Base-by-base conservation (phyloP, 2,329 filamentous ascomycete species). In the Hymenoscyphus repandus region DNA sequence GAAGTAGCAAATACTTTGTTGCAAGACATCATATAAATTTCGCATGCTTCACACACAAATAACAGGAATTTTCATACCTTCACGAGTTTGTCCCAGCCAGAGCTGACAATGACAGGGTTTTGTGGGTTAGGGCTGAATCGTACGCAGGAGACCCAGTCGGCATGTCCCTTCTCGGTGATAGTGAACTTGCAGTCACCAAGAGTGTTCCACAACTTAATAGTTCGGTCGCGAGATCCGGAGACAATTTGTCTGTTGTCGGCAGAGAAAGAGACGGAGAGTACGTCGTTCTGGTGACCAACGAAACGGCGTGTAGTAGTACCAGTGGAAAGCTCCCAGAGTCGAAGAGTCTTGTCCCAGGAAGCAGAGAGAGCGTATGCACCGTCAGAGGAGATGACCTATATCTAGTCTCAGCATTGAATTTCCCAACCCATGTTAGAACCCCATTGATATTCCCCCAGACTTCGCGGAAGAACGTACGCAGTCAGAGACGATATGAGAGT, bases 1-100 rank as follows among this genome's bases (percentile, higher is more conserved):
- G 92, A 97, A 99, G 93, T 97, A 97, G 93, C 93, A 97, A 97
- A 97, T 97, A 97, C 91, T 90, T 90, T 78, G 70, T 83, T 87
- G 84, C 82, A 87, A 83, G 86, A 81, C 92, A 97, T 97, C 92
- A 90, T 93, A 72, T 83, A 77, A 77, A 72, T 61, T 52, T 56
- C 62, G 57, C 53, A 62, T 54, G 57, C 51, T 55, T 52, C 38
- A 50, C 49, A 57, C 57, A 11, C 51, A 22, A 50, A 51, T 40
- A 49, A 45, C 45, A 55, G 51, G 48, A 49, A 49, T 53, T 46
- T 59, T 82, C 91, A 69, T 80, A 99, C 93, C 93, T 99, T 99
- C 74, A 99, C 93, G 67, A 97, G 87, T 85, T 97, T 99, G 82
- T 99, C 93, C 93, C 93, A 99, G 69, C 91, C 91, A 76, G 87